Evolutionary conservation across 2,329 filamentous ascomycete species (phyloP).

Genomic region (Talaromyces piceae): DNA sequence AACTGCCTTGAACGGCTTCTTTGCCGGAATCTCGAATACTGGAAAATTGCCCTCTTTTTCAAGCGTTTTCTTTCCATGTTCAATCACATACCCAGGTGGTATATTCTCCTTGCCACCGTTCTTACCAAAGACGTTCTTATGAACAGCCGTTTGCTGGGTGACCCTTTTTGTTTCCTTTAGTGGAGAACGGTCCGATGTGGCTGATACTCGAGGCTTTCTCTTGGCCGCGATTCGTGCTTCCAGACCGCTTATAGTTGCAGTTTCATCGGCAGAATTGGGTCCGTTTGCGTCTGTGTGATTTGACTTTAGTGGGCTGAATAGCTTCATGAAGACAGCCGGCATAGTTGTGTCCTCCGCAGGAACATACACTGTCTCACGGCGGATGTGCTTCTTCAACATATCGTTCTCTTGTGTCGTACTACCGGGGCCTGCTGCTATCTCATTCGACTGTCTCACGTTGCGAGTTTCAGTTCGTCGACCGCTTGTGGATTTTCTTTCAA

Average conservation of each 20-base stretch:
- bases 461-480: conserved; percentile 1
- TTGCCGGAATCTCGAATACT: conserved; percentile 10
- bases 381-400: conserved; percentile 23
- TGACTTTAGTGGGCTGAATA: conserved; percentile 36
- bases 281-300: conserved; percentile 7
- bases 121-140: conserved; percentile 43
- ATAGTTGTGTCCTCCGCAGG: conserved; percentile 36
- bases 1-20: conserved; percentile 20
- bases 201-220: conserved; percentile 20
- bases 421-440: conserved; percentile 14
- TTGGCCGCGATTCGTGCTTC: conserved; percentile 29
- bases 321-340: conserved; percentile 36
- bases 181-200: conserved; percentile 34
- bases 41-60: conserved; percentile 9
- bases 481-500: conserved; percentile 1
- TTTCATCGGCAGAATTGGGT: conserved; percentile 11
- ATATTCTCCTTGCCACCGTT: conserved; percentile 58
- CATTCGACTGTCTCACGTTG: conserved; percentile 4
- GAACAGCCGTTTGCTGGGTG: conserved; percentile 34
- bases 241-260: conserved; percentile 20
- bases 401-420: conserved; percentile 10
- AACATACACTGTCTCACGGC: conserved; percentile 35
- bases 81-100: conserved; percentile 39
- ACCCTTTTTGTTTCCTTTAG: conserved; percentile 37
- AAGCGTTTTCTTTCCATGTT: conserved; percentile 15